Percentiles rank a stretch among this genome's conserved stretches.
phyloP scores from a whole-genome alignment of 495 filamentous ascomycete genomes.

The Xylaria venustula region DNA sequence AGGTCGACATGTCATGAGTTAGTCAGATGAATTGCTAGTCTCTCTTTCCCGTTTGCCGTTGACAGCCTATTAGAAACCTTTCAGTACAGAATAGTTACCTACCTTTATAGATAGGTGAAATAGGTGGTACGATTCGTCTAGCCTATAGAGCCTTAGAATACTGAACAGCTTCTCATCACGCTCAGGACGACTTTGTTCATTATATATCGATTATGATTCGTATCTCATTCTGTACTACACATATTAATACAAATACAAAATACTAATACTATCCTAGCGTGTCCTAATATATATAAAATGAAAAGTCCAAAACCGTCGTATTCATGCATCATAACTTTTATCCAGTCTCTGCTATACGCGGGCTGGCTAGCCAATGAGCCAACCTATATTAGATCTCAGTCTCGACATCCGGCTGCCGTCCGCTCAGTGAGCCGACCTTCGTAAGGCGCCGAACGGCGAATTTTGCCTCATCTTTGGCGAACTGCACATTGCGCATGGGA shows the following conservation, averaged over 20 bases:
- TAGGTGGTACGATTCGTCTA: no score
- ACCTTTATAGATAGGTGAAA: no score
- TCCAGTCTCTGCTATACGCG: not conserved
- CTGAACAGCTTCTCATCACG: no score
- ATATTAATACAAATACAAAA: not conserved
- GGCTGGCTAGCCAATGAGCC: not conserved
- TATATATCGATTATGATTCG: conserved; percentile 5
- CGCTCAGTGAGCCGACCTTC: conserved; percentile 55
- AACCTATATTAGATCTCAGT: conserved; percentile 47
- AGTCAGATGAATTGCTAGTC: no score
- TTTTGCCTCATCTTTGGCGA: conserved; percentile 68
- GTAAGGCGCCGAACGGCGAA: conserved; percentile 58
- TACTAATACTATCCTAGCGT: no score
- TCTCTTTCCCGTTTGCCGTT: no score
- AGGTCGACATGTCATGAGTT: conserved; percentile 10
- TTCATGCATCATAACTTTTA: not conserved
- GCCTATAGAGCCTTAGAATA: no score
- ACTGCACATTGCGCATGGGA: conserved; percentile 65
- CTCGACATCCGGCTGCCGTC: conserved; percentile 69
- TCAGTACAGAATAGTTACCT: no score
- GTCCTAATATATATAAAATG: not conserved
- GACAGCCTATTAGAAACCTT: no score
- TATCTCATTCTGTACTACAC: conserved; percentile 19
- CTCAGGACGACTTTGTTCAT: not conserved
- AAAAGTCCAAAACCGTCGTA: not conserved